phyloP scores from a whole-genome alignment of 345 rosid genomes.

The Eucalyptus cloeziana region DNA sequence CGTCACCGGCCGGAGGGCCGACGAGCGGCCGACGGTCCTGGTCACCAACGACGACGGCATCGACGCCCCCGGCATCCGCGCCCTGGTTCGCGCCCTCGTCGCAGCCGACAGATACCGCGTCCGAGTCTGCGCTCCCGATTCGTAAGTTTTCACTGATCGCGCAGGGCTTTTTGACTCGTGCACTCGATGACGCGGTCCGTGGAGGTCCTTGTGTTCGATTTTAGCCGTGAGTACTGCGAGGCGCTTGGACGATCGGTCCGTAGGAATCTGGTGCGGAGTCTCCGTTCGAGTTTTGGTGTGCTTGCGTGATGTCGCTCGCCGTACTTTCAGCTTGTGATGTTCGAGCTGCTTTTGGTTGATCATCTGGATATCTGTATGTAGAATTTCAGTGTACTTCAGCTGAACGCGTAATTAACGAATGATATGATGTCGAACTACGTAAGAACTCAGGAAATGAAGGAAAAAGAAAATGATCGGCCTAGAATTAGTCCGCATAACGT shows the following conservation, averaged over 20 bases:
- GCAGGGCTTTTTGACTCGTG: not conserved
- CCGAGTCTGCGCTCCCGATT: constrained; percentile 84
- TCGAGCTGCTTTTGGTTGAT: not conserved
- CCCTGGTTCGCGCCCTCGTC: constrained; percentile 65
- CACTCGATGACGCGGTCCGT: not conserved
- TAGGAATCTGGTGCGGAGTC: not conserved
- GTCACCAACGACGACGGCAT: constrained; percentile 95
- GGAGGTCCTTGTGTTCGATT: not conserved
- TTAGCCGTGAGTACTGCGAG: not conserved
- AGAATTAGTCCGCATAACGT: too few species aligned
- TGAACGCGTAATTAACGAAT: not conserved
- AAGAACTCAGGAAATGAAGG: not conserved
- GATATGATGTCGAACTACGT: not conserved
- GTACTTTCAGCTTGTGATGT: not conserved
- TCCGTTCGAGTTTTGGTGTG: not conserved
- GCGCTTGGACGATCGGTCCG: not conserved
- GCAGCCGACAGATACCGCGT: constrained; percentile 47
- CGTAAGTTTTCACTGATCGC: constrained; percentile 25
- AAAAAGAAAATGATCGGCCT: not conserved
- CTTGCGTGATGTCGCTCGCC: not conserved
- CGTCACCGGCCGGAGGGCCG: not conserved
- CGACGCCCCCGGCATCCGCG: constrained; percentile 70
- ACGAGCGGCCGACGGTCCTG: constrained; percentile 35
- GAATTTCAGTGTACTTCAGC: not conserved
- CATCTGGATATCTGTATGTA: not conserved